A percentile compares a stretch with the other conserved stretches of the same genome.
Evolutionary conservation across 108 stramenopile genomes (phyloP).

Genomic region (Stephanodiscus minutulus): DNA sequence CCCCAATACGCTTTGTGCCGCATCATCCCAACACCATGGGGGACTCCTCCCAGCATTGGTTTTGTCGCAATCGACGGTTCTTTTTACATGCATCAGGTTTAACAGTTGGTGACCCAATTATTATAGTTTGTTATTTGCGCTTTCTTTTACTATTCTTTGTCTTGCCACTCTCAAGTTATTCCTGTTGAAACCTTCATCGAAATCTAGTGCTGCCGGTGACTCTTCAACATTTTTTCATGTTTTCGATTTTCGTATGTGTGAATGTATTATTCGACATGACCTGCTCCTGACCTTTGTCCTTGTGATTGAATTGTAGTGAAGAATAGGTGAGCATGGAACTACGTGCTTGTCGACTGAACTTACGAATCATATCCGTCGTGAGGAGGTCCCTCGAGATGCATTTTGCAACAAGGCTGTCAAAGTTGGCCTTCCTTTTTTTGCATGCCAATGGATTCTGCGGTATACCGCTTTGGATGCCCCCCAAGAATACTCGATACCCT

Average conservation of each 20-base stretch:
- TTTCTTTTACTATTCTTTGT: no score
- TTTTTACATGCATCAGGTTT: no score
- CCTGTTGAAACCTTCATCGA: no score
- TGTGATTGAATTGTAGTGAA: not conserved
- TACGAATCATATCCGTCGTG: not conserved
- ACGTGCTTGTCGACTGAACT: not conserved
- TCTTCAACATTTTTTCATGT: not conserved
- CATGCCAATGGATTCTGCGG: not conserved
- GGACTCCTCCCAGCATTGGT: no score
- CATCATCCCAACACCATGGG: no score
- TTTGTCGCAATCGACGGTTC: no score
- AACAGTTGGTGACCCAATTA: no score
- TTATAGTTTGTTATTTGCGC: no score
- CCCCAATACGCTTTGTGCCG: no score
- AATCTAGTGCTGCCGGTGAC: not conserved
- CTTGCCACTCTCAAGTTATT: no score
- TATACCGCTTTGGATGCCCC: constrained; percentile 6
- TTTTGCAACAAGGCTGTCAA: not conserved
- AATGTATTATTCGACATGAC: not conserved
- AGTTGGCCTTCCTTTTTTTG: not conserved
- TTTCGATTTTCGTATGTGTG: not conserved
- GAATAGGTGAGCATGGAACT: not conserved
- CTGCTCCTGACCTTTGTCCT: not conserved
- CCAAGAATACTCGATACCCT: constrained; percentile 6
- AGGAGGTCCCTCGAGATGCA: not conserved